These are phyloP conservation scores for Naegleria fowleri DNA, from an alignment of 208 protist species.

Conservation along the genomic window DNA sequence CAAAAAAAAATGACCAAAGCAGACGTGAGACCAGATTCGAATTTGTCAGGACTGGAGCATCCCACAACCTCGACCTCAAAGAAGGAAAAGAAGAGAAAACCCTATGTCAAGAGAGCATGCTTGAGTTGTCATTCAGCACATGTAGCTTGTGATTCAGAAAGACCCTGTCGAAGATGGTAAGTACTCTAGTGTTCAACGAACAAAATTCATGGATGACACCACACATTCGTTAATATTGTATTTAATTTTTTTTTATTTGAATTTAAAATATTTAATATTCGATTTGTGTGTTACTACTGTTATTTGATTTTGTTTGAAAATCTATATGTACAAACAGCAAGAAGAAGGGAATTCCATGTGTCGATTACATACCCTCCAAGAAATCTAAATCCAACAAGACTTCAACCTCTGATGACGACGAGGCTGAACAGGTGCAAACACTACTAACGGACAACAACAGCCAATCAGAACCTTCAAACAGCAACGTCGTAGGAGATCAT, in stretches of 20 bases:
- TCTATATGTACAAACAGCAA: no score
- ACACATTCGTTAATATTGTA: no score
- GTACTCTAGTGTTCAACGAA: no score
- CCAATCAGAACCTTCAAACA: neutral
- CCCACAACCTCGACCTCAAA: neutral
- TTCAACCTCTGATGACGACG: neutral
- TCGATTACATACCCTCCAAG: neutral
- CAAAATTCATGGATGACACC: no score
- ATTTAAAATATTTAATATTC: no score
- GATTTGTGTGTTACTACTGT: no score
- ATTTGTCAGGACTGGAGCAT: neutral
- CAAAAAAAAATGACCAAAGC: constrained; percentile 5
- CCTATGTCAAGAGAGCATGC: neutral
- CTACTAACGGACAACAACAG: neutral
- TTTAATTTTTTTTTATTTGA: neutral
- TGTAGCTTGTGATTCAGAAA: neutral
- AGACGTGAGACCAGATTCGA: neutral
- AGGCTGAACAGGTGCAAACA: neutral
- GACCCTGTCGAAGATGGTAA: neutral
- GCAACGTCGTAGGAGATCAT: neutral
- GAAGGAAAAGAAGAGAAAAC: constrained; percentile 10
- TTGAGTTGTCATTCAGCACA: neutral
- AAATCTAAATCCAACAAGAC: neutral
- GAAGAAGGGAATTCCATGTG: neutral
- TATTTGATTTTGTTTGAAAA: no score